phyloP scores from a whole-genome alignment of 2,329 filamentous ascomycete species.

The Fusarium sp. region DNA sequence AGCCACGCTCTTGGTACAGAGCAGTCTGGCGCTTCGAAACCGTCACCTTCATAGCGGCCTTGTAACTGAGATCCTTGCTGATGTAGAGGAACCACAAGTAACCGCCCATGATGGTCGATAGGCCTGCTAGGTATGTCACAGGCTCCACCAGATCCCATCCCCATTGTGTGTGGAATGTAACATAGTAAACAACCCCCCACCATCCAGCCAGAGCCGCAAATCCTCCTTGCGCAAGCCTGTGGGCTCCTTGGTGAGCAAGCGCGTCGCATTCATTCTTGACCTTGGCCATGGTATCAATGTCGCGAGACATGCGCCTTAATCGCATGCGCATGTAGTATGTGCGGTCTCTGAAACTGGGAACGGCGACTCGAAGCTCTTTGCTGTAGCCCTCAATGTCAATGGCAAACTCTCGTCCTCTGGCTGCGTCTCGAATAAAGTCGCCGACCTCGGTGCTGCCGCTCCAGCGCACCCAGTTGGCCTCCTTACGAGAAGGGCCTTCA shows the following conservation, averaged over 20 bases:
- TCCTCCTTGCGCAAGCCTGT: conserved; percentile 79
- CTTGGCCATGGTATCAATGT: conserved; percentile 72
- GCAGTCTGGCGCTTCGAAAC: conserved; percentile 78
- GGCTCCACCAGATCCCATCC: conserved; percentile 94
- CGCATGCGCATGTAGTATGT: conserved; percentile 85
- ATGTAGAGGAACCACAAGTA: conserved; percentile 96
- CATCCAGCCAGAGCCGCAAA: conserved; percentile 76
- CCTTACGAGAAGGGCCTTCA: conserved; percentile 58
- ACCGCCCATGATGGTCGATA: conserved; percentile 84
- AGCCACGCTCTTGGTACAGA: conserved; percentile 77
- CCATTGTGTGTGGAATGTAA: conserved; percentile 74
- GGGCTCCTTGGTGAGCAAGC: conserved; percentile 77
- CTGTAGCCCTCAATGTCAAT: conserved; percentile 77
- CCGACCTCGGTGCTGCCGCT: conserved; percentile 88
- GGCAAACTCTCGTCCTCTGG: conserved; percentile 82
- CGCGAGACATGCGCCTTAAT: conserved; percentile 72
- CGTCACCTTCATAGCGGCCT: conserved; percentile 85
- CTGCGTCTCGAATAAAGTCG: conserved; percentile 91
- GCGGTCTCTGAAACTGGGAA: conserved; percentile 88
- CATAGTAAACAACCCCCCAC: conserved; percentile 83
- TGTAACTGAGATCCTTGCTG: conserved; percentile 87
- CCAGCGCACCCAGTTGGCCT: conserved; percentile 79
- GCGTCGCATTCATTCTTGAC: conserved; percentile 84
- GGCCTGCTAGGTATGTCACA: conserved; percentile 86
- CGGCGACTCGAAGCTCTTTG: conserved; percentile 74